Conservation (phyloP, 2,329 filamentous ascomycete genomes). For the Fusarium sp. region DNA sequence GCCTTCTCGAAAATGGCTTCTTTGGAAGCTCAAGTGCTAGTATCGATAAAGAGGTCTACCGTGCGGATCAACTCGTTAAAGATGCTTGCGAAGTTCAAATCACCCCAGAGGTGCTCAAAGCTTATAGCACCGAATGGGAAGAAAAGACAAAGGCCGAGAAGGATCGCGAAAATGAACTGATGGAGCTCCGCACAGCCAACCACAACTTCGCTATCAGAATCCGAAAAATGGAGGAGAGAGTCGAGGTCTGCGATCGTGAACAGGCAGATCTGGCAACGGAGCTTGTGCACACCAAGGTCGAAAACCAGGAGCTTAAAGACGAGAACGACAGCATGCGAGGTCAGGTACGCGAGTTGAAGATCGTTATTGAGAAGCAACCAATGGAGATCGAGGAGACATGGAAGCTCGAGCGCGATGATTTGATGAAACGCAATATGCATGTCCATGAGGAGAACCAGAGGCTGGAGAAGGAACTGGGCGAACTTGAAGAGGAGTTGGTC, state of each 20-base stretch:
- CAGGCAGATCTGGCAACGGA: conserved; percentile 92
- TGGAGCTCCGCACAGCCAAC: conserved; percentile 75
- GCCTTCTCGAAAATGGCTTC: conserved; percentile 94
- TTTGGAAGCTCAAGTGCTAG: conserved; percentile 92
- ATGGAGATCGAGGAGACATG: conserved; percentile 86
- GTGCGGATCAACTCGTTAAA: conserved; percentile 90
- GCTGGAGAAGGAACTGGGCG: conserved; percentile 88
- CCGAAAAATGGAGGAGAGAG: conserved; percentile 86
- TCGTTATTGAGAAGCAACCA: conserved; percentile 89
- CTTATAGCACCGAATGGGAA: conserved; percentile 90
- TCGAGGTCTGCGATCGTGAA: conserved; percentile 88
- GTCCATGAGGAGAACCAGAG: conserved; percentile 93
- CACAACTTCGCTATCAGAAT: conserved; percentile 77
- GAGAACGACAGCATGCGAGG: conserved; percentile 88
- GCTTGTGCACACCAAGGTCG: conserved; percentile 89
- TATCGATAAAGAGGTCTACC: conserved; percentile 94
- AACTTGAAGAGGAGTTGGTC: conserved; percentile 93
- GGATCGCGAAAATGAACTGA: conserved; percentile 84
- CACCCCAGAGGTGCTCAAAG: conserved; percentile 81
- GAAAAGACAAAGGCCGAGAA: conserved; percentile 86
- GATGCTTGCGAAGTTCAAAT: conserved; percentile 92
- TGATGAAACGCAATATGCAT: conserved; percentile 92
- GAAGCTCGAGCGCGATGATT: conserved; percentile 85
- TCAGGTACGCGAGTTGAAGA: conserved; percentile 85
- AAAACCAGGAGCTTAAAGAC: conserved; percentile 90